Percentiles rank a stretch among this genome's conserved stretches.
phyloP scores from a whole-genome alignment of 2,329 filamentous ascomycete genomes.

The Gaeumannomyces tritici region DNA sequence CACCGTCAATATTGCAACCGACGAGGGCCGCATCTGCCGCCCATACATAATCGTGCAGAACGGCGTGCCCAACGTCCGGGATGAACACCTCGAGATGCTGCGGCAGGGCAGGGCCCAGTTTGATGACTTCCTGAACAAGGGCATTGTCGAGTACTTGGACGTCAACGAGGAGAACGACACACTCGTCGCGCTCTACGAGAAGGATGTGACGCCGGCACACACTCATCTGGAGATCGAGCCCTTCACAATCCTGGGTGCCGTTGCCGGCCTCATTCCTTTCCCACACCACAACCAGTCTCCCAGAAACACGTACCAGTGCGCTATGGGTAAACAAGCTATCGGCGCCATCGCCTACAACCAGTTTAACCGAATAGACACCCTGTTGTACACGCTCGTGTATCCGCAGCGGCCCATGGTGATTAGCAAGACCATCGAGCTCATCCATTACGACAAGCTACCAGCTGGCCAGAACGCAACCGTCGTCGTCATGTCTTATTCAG shows the following conservation, averaged over 20 bases:
- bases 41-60: constrained; percentile 94
- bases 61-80: constrained; percentile 69
- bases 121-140: constrained; percentile 84
- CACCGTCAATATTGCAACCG: constrained; percentile 89
- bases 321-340: constrained; percentile 99
- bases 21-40: constrained; percentile 92
- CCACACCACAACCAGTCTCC: constrained; percentile 99
- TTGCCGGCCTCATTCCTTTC: constrained; percentile 93
- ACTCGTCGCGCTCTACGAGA: constrained; percentile 82
- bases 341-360: constrained; percentile 97
- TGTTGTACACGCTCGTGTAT: constrained; percentile 95
- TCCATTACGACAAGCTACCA: constrained; percentile 94
- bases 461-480: constrained; percentile 96
- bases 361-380: constrained; percentile 90
- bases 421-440: constrained; percentile 90
- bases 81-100: constrained; percentile 68
- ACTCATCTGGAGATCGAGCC: constrained; percentile 98
- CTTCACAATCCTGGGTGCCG: constrained; percentile 90
- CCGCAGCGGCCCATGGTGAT: constrained; percentile 97
- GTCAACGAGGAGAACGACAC: constrained; percentile 98
- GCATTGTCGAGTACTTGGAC: constrained; percentile 91
- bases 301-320: constrained; percentile 96
- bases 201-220: constrained; percentile 70
- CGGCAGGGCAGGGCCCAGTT: constrained; percentile 80
- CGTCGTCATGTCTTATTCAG: constrained; percentile 98